Base-by-base conservation (phyloP, 139 green algal species). In the Chlamydomonas applanata region DNA sequence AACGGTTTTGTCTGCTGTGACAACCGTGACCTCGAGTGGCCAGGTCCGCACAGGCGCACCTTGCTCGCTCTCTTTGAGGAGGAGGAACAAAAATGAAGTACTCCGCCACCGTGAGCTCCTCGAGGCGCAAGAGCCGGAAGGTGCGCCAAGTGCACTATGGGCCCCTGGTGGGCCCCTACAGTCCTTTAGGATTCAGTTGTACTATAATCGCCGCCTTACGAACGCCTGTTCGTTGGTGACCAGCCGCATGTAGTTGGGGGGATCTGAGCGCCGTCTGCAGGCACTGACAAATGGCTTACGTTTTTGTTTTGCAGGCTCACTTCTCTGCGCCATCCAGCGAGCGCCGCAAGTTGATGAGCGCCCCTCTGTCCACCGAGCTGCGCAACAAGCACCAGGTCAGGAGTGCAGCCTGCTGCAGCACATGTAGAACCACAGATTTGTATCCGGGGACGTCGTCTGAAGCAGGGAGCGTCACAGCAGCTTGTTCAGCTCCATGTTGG, bases 61-160 rank as follows among this genome's bases (percentile, higher is more conserved):
- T 59, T 49, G 56, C 22, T 71, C 59, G 11, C 40, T 68, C 27
- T 72, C 56, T 66, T 77, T 69, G 29, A 29, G 1, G 9, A 1
- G 16, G 33, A 33, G 57, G n/a, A 79, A 62, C 68, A 76, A 83
- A 59, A 78, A 95, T 96, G 89, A 97, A 97, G 88, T 95, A 88
- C 81, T 87, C 73, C 67, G 60, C 69, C 33, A 76, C 64, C 34
- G 96, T 99, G 16, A 91, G 72, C 71, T 93, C 83, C 54, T 94
- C 83, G 19, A 83, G 96, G 83, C 81, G 96, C 69, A 99, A 99
- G 89, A 93, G 87, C 89, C 91, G 96, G 35, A 99, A 99, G 95
- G 93, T 96, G 69, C 53, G 70, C 60, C 30, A n/a, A n/a, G n/a
- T n/a, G n/a, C n/a, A n/a, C n/a, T n/a, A n/a, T 62, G 32, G 2